Evolutionary conservation across 2,329 filamentous ascomycete genomes (phyloP).

Genomic region (Aspergillus pseudoglaucus): DNA sequence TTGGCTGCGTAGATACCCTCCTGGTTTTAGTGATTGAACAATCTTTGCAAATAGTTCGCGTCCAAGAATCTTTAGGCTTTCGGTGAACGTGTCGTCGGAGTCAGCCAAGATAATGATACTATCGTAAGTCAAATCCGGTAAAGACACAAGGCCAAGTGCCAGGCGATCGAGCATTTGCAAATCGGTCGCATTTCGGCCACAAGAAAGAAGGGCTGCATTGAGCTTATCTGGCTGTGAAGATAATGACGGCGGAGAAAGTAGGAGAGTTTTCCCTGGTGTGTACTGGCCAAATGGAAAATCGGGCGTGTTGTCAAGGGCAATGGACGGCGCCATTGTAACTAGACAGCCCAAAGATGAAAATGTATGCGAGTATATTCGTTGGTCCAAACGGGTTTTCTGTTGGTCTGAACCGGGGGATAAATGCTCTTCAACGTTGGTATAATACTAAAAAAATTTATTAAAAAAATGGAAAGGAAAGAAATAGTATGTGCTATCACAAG

Average conservation of each 20-base stretch:
- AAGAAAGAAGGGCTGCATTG: neutral
- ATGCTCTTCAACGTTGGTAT: neutral
- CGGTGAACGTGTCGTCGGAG: conserved; percentile 57
- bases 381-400: neutral
- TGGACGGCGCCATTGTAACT: neutral
- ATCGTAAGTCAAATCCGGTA: conserved; percentile 74
- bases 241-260: conserved; percentile 1
- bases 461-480: neutral
- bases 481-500: neutral
- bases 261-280: neutral
- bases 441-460: neutral
- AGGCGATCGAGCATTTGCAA: conserved; percentile 97
- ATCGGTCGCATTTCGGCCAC: conserved; percentile 53
- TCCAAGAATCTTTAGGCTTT: conserved; percentile 59
- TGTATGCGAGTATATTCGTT: neutral
- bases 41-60: conserved; percentile 63
- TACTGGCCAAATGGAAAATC: neutral
- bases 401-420: neutral
- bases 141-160: conserved; percentile 68
- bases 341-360: neutral
- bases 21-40: conserved; percentile 41
- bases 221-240: conserved; percentile 1
- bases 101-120: conserved; percentile 77
- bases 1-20: conserved; percentile 1
- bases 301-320: neutral